Evolutionary conservation across 805 yeast species (phyloP).

Genomic region (Lachancea fermentati): DNA sequence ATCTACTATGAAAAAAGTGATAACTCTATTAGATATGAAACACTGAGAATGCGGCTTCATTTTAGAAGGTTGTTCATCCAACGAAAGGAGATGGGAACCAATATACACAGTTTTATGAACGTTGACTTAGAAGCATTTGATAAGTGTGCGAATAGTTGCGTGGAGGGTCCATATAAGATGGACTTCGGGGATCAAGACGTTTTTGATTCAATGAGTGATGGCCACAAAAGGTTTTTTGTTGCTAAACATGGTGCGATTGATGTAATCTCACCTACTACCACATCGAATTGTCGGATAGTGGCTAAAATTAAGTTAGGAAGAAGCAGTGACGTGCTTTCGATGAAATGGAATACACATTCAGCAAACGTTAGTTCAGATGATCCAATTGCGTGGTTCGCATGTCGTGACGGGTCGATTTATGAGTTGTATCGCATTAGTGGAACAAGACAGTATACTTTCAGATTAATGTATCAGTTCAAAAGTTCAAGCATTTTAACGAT

Average conservation of each 20-base stretch:
- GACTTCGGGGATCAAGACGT: neutral
- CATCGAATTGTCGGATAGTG: neutral
- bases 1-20: neutral
- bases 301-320: neutral
- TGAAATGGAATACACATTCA: too few relatives aligned
- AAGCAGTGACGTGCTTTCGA: neutral
- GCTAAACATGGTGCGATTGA: neutral
- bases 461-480: neutral
- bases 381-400: conserved; percentile 3
- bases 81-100: neutral
- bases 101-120: neutral
- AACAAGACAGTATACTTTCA: neutral
- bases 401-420: conserved; percentile 3
- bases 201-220: neutral
- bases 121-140: neutral
- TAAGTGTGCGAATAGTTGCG: neutral
- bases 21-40: neutral
- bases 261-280: neutral
- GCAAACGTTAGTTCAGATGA: too few relatives aligned
- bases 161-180: neutral
- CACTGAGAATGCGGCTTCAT: neutral
- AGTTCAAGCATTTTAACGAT: conserved; percentile 3
- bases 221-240: too few relatives aligned
- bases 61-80: neutral
- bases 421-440: neutral